Percentiles rank a stretch among this genome's conserved stretches.
Conservation (phyloP, 176 grass and related monocot species). For the Avena eriantha region DNA sequence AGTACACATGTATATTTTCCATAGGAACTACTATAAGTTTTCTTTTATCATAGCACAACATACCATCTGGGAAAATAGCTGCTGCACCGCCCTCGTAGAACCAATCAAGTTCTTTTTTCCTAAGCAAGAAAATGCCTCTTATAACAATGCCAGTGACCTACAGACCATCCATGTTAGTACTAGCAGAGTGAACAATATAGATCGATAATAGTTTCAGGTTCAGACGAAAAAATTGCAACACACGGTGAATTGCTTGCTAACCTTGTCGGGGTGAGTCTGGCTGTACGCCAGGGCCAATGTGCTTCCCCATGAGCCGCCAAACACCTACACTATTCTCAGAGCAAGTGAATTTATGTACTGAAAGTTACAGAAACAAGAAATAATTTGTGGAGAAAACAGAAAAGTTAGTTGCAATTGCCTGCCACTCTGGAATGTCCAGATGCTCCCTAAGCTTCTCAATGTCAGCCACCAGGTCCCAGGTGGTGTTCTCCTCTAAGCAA, state of each 20-base stretch:
- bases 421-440: slow-evolving; percentile 89
- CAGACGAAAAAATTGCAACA: neutral
- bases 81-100: slow-evolving; percentile 94
- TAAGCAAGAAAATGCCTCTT: slow-evolving; percentile 89
- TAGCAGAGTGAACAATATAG: neutral
- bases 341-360: neutral
- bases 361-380: neutral
- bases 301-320: slow-evolving; percentile 98
- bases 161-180: neutral
- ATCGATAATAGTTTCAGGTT: neutral
- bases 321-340: slow-evolving; percentile 63
- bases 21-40: neutral
- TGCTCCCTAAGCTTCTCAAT: slow-evolving; percentile 90
- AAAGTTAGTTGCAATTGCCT: slow-evolving; percentile 45
- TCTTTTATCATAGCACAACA: neutral
- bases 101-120: slow-evolving; percentile 96
- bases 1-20: neutral
- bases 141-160: slow-evolving; percentile 95
- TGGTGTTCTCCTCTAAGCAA: slow-evolving; percentile 92
- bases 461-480: slow-evolving; percentile 92
- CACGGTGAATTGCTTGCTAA: slow-evolving; percentile 1
- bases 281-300: slow-evolving; percentile 90
- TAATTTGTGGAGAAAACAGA: neutral
- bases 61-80: slow-evolving; percentile 94
- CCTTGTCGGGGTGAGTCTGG: slow-evolving; percentile 86